Evolutionary conservation across 805 yeast species (phyloP).

Genomic region (Limtongia smithiae): DNA sequence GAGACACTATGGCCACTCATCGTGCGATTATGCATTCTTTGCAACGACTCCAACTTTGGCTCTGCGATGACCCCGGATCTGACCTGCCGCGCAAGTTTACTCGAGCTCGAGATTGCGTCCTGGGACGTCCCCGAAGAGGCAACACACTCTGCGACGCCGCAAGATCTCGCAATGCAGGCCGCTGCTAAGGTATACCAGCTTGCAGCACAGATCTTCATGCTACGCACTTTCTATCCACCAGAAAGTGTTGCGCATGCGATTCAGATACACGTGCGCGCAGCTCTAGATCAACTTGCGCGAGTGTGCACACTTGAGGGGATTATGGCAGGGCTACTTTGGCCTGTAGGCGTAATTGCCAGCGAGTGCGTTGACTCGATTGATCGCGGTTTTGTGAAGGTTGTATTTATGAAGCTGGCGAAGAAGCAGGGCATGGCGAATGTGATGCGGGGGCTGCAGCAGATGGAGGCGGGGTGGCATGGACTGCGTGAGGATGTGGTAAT

Average conservation of each 20-base stretch:
- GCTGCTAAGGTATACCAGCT: conserved; percentile 27
- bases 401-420: conserved; percentile 22
- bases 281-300: conserved; percentile 23
- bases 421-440: conserved; percentile 29
- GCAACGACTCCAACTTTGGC: conserved; percentile 27
- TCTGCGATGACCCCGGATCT: conserved; percentile 15
- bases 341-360: conserved; percentile 24
- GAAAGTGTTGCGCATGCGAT: conserved; percentile 19
- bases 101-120: conserved; percentile 21
- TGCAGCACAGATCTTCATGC: conserved; percentile 25
- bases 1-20: conserved; percentile 26
- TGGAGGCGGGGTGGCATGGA: conserved; percentile 25
- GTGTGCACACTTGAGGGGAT: conserved; percentile 28
- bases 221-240: conserved; percentile 22
- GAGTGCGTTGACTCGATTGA: conserved; percentile 27
- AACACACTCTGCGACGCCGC: conserved; percentile 1
- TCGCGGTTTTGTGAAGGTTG: conserved; percentile 27
- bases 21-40: conserved; percentile 24
- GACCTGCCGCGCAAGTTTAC: conserved; percentile 20
- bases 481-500: conserved; percentile 9
- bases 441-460: conserved; percentile 18
- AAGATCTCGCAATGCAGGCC: conserved; percentile 22
- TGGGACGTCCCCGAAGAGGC: conserved; percentile 17
- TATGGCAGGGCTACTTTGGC: conserved; percentile 29
- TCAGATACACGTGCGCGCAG: conserved; percentile 20